A percentile compares a stretch with the other conserved stretches of the same genome.
Evolutionary conservation across 2,329 filamentous ascomycete species (phyloP).

Genomic region (Massarina eburnea): DNA sequence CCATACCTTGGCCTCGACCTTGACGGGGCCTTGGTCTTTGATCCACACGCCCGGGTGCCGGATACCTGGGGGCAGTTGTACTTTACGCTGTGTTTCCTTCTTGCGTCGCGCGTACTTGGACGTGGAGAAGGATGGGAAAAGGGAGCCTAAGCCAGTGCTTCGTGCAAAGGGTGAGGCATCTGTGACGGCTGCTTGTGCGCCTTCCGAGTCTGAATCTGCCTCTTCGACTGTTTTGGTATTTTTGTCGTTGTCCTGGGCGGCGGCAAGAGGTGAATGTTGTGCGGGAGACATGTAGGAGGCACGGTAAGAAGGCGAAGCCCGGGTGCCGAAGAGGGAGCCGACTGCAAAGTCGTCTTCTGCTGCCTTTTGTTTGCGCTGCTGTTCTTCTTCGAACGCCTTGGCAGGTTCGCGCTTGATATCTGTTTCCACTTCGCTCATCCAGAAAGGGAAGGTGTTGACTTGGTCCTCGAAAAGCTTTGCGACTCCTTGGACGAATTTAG

Average conservation of each 20-base stretch:
- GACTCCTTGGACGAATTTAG: slow-evolving; percentile 94
- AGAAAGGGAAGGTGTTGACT: slow-evolving; percentile 95
- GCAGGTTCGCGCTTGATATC: slow-evolving; percentile 95
- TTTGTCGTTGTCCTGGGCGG: slow-evolving; percentile 16
- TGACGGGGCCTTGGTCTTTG: slow-evolving; percentile 89
- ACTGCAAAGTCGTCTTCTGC: slow-evolving; percentile 88
- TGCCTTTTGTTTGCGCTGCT: slow-evolving; percentile 76
- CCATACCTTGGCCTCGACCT: slow-evolving; percentile 98
- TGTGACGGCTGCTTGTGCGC: slow-evolving; percentile 33
- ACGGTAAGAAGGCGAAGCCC: slow-evolving; percentile 52
- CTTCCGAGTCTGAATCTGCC: slow-evolving; percentile 50
- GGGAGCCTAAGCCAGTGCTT: slow-evolving; percentile 63
- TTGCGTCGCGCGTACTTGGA: slow-evolving; percentile 63
- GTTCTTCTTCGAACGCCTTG: slow-evolving; percentile 86
- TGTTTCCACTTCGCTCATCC: slow-evolving; percentile 86
- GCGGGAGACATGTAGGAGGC: slow-evolving; percentile 64
- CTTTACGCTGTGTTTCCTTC: slow-evolving; percentile 42
- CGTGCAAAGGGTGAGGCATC: slow-evolving; percentile 46
- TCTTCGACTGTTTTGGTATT: slow-evolving; percentile 47
- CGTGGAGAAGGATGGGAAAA: slow-evolving; percentile 81
- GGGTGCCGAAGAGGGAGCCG: slow-evolving; percentile 74
- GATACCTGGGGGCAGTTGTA: slow-evolving; percentile 80
- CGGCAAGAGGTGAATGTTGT: slow-evolving; percentile 17
- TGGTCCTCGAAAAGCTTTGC: slow-evolving; percentile 90
- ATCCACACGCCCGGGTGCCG: slow-evolving; percentile 82